phyloP scores from a whole-genome alignment of 1,139 yeast species.

The Entelexis paramagnoliae region DNA sequence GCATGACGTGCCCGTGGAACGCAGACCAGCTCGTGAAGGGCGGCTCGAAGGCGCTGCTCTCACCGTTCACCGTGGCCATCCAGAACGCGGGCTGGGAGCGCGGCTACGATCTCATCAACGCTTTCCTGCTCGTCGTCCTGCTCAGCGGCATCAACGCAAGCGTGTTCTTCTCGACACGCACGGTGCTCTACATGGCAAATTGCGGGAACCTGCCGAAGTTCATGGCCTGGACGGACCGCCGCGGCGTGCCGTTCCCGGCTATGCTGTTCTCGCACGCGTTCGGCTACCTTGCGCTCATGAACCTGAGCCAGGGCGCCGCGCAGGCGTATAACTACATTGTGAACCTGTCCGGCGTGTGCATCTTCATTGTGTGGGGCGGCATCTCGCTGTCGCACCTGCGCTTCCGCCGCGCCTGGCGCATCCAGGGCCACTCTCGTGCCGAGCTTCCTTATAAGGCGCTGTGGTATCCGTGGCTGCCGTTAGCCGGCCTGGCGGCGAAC shows the following conservation, averaged over 20 bases:
- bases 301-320: constrained; percentile 50
- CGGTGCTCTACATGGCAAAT: constrained; percentile 47
- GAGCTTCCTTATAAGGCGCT: constrained; percentile 48
- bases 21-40: constrained; percentile 39
- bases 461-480: constrained; percentile 46
- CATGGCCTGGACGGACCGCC: constrained; percentile 45
- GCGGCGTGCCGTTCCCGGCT: constrained; percentile 53
- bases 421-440: constrained; percentile 39
- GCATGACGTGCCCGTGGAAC: constrained; percentile 69
- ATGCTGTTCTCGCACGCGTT: constrained; percentile 38
- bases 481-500: constrained; percentile 43
- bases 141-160: constrained; percentile 68
- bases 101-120: constrained; percentile 64
- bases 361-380: constrained; percentile 44
- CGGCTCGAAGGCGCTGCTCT: constrained; percentile 42
- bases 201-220: constrained; percentile 53
- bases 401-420: constrained; percentile 43
- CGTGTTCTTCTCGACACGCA: constrained; percentile 53
- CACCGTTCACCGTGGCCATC: constrained; percentile 72
- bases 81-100: constrained; percentile 56
- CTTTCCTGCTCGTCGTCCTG: constrained; percentile 60
- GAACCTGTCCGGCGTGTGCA: constrained; percentile 57
- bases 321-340: constrained; percentile 76
- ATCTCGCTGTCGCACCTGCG: constrained; percentile 44
- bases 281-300: constrained; percentile 51